Base-by-base conservation (phyloP, 805 yeast species). In the Maudiozyma turicensis region DNA sequence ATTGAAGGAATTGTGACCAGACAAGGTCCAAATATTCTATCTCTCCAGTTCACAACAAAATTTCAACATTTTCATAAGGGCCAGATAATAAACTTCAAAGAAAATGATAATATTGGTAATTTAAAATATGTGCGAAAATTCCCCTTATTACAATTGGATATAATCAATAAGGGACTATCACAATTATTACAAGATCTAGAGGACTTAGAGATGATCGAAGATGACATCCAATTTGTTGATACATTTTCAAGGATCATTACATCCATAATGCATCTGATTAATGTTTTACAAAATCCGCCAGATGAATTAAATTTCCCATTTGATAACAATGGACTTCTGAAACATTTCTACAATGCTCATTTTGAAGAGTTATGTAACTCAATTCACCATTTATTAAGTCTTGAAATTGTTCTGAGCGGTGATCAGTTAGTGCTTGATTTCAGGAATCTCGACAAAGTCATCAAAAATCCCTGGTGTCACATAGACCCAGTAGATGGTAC, bases 401-500 rank as follows among this genome's bases (percentile, higher is more conserved):
- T 83, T 40, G 91, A 84, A 56, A 56, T 82, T 30, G 76, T 76
- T 48, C 65, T 83, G 26, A 71, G 74, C 52, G 82, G 80, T 60
- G 80, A 82, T 20, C 89, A 84, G 56, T 60, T 83, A 3, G 72
- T 82, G 28, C 63, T 82, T 6, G 89, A 83, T 48, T 64, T 82
- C 49, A 76, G 78, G 57, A 73, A 74, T 46, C 58, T 83, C 37
- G 69, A 66, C 34, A 65, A 65, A 26, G 73, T 83, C 8, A 72
- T 72, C 0, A 79, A 75, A 51, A 70, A 68, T 50, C 90, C 90
- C 1, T 84, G 90, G 90, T 67, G 75, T 51, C 66, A 72, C 5
- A 72, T 81, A 6, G 75, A 80, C 49, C 65, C 67, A 7, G 47
- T 58, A 5, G 58, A 63, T 3, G 80, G 79, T 0, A 68, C 70